Base-by-base conservation (phyloP, 2,329 filamentous ascomycete species). In the Trichoderma aggressivum region DNA sequence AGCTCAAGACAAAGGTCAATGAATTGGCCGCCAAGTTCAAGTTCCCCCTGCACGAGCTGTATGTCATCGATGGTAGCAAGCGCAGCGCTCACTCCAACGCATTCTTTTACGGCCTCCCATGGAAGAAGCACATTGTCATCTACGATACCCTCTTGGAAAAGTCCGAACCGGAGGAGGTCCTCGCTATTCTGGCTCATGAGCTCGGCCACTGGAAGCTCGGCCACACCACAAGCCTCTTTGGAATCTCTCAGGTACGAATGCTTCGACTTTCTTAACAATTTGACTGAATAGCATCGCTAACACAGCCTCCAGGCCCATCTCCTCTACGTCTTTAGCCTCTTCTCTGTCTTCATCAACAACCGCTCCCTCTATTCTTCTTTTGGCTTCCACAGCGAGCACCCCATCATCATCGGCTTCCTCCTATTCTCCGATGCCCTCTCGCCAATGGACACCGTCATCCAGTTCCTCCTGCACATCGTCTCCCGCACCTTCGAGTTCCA, bases 61-160 rank as follows among this genome's bases (percentile, higher is more conserved):
- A 97, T 79, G 94, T 98, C 78, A 99, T 99, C 78, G 93, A 97
- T 78, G 93, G 93, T 72, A 94, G 91, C 84, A 96, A 94, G 86
- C 88, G 94, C 78, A 93, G 91, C 79, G 91, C 92, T 36, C 93
- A 97, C 84, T 94, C 91, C 82, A 97, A 97, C 80, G 93, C 93
- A 39, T 96, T 97, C 83, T 99, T 99, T 85, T 98, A 97, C 77
- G 96, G 96, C 72, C 88, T 99, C 70, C 96, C 96, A 55, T 99
- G 95, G 94, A 98, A 98, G 88, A 98, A 98, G 88, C 97, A 98
- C 85, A 99, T 99, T 85, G 96, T 99, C 78, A 97, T 99, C 79
- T 99, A 97, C 81, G 96, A 99, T 80, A 99, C 97, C 6, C 84
- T 99, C 74, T 94, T 99, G 74, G 95, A 98, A 83, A 97, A 98